These are phyloP conservation scores for Penicillium dipodomyicola DNA, from an alignment of 495 filamentous ascomycete species.

Conservation along the genomic window DNA sequence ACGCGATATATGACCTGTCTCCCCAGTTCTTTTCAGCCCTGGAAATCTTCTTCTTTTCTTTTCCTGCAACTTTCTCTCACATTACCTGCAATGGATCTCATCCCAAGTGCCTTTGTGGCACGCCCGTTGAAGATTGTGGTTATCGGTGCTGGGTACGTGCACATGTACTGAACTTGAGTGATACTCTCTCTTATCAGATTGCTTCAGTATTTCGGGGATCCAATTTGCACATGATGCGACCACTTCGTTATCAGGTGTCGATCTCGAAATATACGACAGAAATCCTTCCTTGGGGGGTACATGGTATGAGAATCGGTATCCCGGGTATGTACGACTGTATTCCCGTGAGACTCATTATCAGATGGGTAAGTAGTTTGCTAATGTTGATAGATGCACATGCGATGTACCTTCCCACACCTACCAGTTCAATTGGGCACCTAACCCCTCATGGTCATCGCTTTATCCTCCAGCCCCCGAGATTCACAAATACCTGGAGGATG, in stretches of 20 bases:
- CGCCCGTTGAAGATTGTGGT: constrained; percentile 46
- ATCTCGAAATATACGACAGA: constrained; percentile 67
- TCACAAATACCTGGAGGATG: constrained; percentile 11
- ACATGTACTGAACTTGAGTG: constrained; percentile 46
- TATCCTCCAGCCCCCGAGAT: constrained; percentile 18
- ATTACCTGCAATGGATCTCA: constrained; percentile 1
- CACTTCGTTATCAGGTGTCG: constrained; percentile 42
- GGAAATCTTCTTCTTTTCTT: neutral
- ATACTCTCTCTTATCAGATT: neutral
- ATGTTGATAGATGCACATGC: constrained; percentile 14
- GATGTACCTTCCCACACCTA: constrained; percentile 20
- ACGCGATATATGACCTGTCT: neutral
- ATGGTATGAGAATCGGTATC: constrained; percentile 64
- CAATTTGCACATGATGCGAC: constrained; percentile 30
- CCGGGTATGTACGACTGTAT: constrained; percentile 34
- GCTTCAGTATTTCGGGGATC: constrained; percentile 7
- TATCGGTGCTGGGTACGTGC: constrained; percentile 56
- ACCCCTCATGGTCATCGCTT: constrained; percentile 17
- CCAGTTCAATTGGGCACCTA: constrained; percentile 19
- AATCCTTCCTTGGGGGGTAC: constrained; percentile 62
- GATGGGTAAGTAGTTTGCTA: neutral
- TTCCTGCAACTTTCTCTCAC: neutral
- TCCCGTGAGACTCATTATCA: neutral
- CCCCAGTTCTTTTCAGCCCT: neutral
- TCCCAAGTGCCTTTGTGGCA: constrained; percentile 7